Evolutionary conservation across 1,284 basidiomycete species (phyloP).

Genomic region (Erythrobasidium hasegawianum): DNA sequence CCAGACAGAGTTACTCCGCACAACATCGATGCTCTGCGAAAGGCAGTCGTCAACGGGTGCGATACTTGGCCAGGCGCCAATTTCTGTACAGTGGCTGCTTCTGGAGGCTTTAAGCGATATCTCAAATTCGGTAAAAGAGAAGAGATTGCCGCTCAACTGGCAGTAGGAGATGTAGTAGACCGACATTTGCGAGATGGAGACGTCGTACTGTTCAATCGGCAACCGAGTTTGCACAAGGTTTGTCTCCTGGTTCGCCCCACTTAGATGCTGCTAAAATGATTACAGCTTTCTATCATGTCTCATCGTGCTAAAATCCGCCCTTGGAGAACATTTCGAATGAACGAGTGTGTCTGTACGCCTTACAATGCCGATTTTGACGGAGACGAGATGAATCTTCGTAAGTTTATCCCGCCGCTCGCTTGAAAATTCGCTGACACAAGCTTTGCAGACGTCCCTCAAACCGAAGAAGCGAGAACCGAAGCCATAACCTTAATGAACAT

Average conservation of each 20-base stretch:
- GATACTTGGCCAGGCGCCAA: conserved; percentile 95
- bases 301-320: conserved; percentile 93
- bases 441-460: conserved; percentile 85
- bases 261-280: too few species aligned
- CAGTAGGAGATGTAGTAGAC: conserved; percentile 85
- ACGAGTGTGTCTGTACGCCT: conserved; percentile 98
- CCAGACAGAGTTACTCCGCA: conserved; percentile 91
- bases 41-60: conserved; percentile 81
- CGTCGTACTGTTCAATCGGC: conserved; percentile 96
- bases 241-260: too few species aligned
- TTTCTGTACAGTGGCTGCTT: conserved; percentile 70
- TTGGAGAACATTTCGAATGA: conserved; percentile 95
- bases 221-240: conserved; percentile 88
- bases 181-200: conserved; percentile 94
- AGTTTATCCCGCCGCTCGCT: conserved; percentile 48
- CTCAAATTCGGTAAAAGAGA: conserved; percentile 71
- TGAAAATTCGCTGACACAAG: background rate
- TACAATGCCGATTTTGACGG: conserved; percentile 99
- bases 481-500: conserved; percentile 97
- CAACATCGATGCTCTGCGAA: conserved; percentile 75
- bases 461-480: conserved; percentile 96
- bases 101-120: conserved; percentile 68
- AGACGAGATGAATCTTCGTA: conserved; percentile 99
- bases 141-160: conserved; percentile 66
- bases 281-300: conserved; percentile 89